These are phyloP conservation scores for Beauveria sp. DNA, from an alignment of 2,329 filamentous ascomycete genomes.

Conservation along the genomic window DNA sequence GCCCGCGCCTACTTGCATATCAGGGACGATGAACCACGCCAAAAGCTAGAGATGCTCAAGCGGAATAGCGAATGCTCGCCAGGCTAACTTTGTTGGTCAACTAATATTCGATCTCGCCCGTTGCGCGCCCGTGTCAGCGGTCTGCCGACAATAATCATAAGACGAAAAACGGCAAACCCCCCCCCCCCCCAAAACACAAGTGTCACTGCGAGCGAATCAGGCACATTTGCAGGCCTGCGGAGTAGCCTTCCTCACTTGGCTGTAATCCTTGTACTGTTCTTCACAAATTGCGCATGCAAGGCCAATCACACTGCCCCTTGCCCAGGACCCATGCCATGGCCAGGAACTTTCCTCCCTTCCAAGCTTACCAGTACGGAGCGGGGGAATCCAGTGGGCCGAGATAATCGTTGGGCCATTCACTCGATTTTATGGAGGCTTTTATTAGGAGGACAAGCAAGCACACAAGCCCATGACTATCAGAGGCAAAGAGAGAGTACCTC, in stretches of 20 bases:
- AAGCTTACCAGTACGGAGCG: background rate
- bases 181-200: background rate
- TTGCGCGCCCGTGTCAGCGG: background rate
- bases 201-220: background rate
- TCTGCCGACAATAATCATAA: background rate
- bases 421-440: background rate
- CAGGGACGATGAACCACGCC: background rate
- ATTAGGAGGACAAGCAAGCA: background rate
- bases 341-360: background rate
- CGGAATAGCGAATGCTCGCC: background rate
- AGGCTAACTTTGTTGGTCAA: background rate
- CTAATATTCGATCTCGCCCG: background rate
- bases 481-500: background rate
- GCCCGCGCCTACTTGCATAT: background rate
- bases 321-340: background rate
- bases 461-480: background rate
- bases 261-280: background rate
- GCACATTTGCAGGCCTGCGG: background rate
- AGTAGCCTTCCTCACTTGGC: background rate
- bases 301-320: slow-evolving; percentile 2
- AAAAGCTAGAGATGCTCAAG: background rate
- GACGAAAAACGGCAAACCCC: background rate
- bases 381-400: background rate
- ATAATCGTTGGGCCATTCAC: background rate
- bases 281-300: slow-evolving; percentile 5